Conservation (phyloP, 2,329 filamentous ascomycete species). For the Xylaria sp. region DNA sequence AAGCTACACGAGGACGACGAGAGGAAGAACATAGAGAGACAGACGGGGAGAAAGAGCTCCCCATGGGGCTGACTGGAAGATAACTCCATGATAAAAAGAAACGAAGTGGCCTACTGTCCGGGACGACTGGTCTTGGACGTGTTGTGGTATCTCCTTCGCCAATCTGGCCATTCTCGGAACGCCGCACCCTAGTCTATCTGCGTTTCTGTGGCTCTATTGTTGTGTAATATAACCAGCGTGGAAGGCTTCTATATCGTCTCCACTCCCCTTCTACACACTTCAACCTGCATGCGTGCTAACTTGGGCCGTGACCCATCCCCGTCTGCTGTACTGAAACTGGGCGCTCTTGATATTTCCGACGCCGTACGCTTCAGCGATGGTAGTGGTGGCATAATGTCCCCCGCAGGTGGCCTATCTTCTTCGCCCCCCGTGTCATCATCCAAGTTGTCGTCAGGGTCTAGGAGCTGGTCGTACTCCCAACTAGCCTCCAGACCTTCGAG, state of each 20-base stretch:
- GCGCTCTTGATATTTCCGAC: constrained; percentile 57
- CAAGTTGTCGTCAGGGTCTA: constrained; percentile 51
- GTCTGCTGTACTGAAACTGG: constrained; percentile 47
- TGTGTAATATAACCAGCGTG: neutral
- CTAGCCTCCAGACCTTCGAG: constrained; percentile 59
- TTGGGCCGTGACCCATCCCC: constrained; percentile 46
- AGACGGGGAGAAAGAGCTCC: neutral
- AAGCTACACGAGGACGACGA: neutral
- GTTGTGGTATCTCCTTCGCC: constrained; percentile 10
- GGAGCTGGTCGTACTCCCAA: constrained; percentile 57
- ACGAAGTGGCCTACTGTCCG: neutral
- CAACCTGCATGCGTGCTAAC: constrained; percentile 48
- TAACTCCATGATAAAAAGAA: neutral
- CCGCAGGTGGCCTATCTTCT: constrained; percentile 50
- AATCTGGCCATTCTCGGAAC: constrained; percentile 10
- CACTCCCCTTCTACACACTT: constrained; percentile 46
- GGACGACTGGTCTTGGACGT: neutral
- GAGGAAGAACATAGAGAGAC: neutral
- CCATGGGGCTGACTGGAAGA: neutral
- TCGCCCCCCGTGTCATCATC: constrained; percentile 46
- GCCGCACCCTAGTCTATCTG: constrained; percentile 20
- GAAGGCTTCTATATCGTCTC: constrained; percentile 46
- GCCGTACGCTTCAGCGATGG: constrained; percentile 56
- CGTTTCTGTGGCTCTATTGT: constrained; percentile 18
- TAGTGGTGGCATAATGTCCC: constrained; percentile 50